Evolutionary conservation across 23 red algal species (phyloP), one percentile per base, ranked within the genome.

Genomic region (Gracilaria gracilis): DNA sequence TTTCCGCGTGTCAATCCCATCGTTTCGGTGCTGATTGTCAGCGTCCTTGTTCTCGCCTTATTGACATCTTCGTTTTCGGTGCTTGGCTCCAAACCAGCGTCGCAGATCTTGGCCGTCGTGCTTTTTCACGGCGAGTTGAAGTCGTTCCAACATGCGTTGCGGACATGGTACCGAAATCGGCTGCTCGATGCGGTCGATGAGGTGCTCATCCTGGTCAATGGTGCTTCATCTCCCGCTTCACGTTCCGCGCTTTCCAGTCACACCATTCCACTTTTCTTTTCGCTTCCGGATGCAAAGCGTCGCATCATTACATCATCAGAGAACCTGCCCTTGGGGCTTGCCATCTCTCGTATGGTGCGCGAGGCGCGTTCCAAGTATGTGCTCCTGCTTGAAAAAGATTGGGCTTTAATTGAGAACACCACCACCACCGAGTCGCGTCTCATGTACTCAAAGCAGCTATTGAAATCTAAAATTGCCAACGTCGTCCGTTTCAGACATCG

Each of bases 91-190:
- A 9, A n/a, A 7, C 61, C 61, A 33, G 37, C 69, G 14, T 75
- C 69, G 8, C 15, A 75, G 14, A 75, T 83, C 12, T 83, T 57
- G 9, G 74, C 74, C 58, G 62, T 90, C 23, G 87, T 90, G 20
- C 87, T 90, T 1, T 90, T 79, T 42, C 87, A 90, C 44, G 74
- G 57, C 34, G 87, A 90, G 76, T 66, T 65, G 17, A 29, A 90
- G 16, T 59, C 87, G 11, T 62, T 90, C 17, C 37, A 66, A 54
- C 37, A 54, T 75, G 38, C 71, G 37, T 42, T 67, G 28, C 0
- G 17, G 14, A 65, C 87, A 50, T 90, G 87, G 87, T 21, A 77
- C 38, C 35, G 14, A 5, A 79, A 79, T 33, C 73, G 87, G 11
- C 58, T 90, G 27, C 55, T 90, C 35, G 29, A 79, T 32, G 17